Conservation (phyloP, 306 rosid genomes). For the Pachyrhizus erosus region DNA sequence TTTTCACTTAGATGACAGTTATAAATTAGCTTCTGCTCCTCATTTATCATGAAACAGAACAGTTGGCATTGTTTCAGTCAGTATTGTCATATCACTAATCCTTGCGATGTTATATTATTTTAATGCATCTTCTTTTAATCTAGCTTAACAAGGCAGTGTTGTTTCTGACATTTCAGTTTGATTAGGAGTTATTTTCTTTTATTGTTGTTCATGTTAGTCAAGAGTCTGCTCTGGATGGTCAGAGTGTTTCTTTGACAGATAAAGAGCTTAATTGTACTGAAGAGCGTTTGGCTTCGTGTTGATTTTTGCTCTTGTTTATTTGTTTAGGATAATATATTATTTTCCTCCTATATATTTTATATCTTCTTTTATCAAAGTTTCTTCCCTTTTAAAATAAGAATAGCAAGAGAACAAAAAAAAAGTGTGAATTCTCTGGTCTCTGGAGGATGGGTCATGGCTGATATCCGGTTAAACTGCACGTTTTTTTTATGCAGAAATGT, state of each 20-base stretch:
- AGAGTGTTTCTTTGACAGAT: neutral
- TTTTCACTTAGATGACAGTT: neutral
- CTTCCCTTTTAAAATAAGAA: neutral
- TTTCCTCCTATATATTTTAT: neutral
- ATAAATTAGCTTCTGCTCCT: neutral
- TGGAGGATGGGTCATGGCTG: neutral
- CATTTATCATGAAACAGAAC: neutral
- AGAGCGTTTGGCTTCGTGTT: slow-evolving; percentile 4
- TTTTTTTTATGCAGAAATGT: neutral
- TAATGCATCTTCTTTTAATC: slow-evolving; percentile 17
- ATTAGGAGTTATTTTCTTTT: slow-evolving; percentile 1
- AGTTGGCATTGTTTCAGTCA: slow-evolving; percentile 12
- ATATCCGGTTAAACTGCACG: neutral
- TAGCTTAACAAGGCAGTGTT: slow-evolving; percentile 6
- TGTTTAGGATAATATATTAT: neutral
- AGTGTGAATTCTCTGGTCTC: neutral
- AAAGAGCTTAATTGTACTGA: neutral
- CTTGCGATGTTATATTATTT: neutral
- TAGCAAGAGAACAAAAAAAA: neutral
- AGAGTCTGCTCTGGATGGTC: slow-evolving; percentile 9
- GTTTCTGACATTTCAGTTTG: slow-evolving; percentile 15
- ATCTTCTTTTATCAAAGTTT: neutral
- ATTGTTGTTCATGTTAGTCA: slow-evolving; percentile 14
- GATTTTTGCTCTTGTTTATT: neutral
- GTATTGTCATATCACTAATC: slow-evolving; percentile 8